phyloP scores from a whole-genome alignment of 2,329 filamentous ascomycete species.

The Cadophora gregata region DNA sequence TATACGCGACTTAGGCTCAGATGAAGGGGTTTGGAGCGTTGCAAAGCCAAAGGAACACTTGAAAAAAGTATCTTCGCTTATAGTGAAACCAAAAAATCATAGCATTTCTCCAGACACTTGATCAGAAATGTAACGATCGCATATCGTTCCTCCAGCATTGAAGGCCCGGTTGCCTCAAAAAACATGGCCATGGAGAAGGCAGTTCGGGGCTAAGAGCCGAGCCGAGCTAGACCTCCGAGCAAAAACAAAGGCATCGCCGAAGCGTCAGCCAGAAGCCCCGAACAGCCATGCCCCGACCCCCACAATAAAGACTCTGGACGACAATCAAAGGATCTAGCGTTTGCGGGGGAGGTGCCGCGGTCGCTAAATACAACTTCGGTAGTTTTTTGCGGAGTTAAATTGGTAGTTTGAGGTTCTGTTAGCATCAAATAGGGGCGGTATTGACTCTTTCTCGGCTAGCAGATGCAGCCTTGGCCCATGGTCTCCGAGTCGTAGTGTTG shows the following conservation, averaged over 20 bases:
- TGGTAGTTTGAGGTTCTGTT: not conserved
- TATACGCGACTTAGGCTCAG: no score
- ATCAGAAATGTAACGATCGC: no score
- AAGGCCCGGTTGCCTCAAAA: no score
- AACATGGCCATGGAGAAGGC: no score
- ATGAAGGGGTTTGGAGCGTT: no score
- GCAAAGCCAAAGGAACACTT: no score
- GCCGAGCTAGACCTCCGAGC: not conserved
- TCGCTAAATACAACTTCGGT: not conserved
- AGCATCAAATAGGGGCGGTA: not conserved
- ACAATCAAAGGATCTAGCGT: no score
- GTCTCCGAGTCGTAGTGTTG: not conserved
- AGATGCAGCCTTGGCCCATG: not conserved
- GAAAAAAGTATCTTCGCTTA: no score
- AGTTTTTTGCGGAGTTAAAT: not conserved
- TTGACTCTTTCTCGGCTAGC: not conserved
- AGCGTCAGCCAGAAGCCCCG: not conserved
- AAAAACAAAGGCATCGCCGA: not conserved
- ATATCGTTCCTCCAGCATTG: no score
- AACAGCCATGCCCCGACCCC: not conserved
- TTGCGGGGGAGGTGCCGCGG: not conserved
- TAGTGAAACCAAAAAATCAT: no score
- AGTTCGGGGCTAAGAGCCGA: not conserved
- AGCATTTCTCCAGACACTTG: no score
- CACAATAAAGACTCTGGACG: no score